Conservation (phyloP, 768 basidiomycete genomes). For the Glaciozyma martinii region DNA sequence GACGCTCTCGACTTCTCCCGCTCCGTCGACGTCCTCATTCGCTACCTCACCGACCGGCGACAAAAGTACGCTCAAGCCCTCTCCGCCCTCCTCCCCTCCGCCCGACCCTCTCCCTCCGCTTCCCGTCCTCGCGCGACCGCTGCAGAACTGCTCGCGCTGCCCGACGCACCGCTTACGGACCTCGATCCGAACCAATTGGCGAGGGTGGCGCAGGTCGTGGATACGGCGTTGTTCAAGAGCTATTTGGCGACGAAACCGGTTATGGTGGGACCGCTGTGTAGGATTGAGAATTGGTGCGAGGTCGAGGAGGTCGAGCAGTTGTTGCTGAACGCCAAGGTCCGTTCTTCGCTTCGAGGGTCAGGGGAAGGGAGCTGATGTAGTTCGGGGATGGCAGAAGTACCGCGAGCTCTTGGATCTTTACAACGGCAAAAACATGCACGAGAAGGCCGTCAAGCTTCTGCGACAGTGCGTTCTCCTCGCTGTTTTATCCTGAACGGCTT, state of each 20-base stretch:
- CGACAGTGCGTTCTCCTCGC: constrained; percentile 54
- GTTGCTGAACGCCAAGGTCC: constrained; percentile 65
- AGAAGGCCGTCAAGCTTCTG: constrained; percentile 73
- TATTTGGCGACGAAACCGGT: constrained; percentile 72
- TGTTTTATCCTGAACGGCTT: background rate
- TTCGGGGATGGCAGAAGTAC: constrained; percentile 57
- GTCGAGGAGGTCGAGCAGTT: constrained; percentile 87
- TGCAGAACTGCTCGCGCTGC: constrained; percentile 66
- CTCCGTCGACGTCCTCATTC: constrained; percentile 77
- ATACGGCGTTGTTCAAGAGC: constrained; percentile 88
- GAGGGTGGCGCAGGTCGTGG: constrained; percentile 83
- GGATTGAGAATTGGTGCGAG: constrained; percentile 94
- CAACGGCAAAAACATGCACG: constrained; percentile 90
- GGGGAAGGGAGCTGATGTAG: constrained; percentile 3
- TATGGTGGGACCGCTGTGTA: constrained; percentile 77
- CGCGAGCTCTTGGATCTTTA: constrained; percentile 84
- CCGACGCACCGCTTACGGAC: constrained; percentile 60
- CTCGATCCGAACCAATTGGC: constrained; percentile 76
- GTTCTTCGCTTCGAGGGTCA: constrained; percentile 19
- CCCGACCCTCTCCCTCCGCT: constrained; percentile 58
- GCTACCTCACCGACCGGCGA: constrained; percentile 80
- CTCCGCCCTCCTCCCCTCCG: constrained; percentile 59
- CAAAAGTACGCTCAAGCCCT: constrained; percentile 76
- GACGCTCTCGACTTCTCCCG: constrained; percentile 48
- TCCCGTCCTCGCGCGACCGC: constrained; percentile 42